Percentiles rank a stretch among this genome's conserved stretches.
phyloP scores from a whole-genome alignment of 495 filamentous ascomycete species.

The Penicillium antarcticum region DNA sequence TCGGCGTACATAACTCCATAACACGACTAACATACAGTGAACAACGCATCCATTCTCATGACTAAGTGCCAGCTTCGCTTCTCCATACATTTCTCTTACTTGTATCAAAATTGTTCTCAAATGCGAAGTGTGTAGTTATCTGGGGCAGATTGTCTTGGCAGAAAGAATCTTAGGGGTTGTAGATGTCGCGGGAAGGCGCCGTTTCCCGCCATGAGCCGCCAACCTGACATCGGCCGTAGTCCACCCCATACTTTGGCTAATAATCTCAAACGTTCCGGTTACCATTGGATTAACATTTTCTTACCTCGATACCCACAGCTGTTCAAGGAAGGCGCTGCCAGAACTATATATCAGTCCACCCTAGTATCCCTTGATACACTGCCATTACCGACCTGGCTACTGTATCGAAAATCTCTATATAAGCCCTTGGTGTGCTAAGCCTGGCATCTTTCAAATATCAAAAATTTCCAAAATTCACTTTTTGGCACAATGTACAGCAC shows the following conservation, averaged over 20 bases:
- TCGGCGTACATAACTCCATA: too few species aligned
- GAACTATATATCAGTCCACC: background rate
- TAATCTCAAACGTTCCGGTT: background rate
- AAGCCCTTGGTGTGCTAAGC: too few species aligned
- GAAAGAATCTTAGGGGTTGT: slow-evolving; percentile 5
- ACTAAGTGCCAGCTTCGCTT: too few species aligned
- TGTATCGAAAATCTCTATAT: background rate
- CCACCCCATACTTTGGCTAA: background rate
- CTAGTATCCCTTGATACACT: background rate
- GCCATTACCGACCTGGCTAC: background rate
- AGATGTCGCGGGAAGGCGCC: slow-evolving; percentile 23
- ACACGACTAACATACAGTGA: background rate
- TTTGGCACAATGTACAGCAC: slow-evolving; percentile 5
- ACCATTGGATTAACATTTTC: background rate
- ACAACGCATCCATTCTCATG: background rate
- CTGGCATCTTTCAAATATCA: background rate
- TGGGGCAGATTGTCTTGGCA: too few species aligned
- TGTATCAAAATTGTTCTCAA: background rate
- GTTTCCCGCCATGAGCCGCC: background rate
- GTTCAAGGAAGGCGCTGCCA: slow-evolving; percentile 12
- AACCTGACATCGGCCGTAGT: background rate
- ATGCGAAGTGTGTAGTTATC: background rate
- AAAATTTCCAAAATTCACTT: background rate
- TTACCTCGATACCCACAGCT: slow-evolving; percentile 1
- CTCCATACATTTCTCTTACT: background rate